Percentiles rank a stretch among this genome's conserved stretches.
Conservation (phyloP, 768 basidiomycete genomes). For the Suillus americanus region DNA sequence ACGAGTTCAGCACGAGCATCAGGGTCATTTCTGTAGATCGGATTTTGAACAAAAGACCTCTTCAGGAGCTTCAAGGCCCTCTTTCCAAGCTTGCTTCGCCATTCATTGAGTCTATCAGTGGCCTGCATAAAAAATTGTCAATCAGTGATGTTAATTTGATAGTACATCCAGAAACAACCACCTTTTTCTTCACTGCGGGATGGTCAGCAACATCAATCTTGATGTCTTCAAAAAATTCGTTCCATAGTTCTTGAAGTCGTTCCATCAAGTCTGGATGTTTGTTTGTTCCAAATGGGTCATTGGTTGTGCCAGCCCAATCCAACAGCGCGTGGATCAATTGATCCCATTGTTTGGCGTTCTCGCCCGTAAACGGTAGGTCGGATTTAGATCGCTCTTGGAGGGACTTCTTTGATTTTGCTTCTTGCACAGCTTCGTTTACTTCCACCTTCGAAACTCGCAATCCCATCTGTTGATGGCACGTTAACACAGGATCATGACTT, state of each 20-base stretch:
- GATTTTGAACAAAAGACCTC: too few relatives aligned
- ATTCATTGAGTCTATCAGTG: too few relatives aligned
- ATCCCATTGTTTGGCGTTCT: constrained; percentile 3
- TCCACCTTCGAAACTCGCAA: not conserved
- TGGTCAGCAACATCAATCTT: constrained; percentile 4
- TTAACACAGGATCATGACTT: not conserved
- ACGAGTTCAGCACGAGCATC: too few relatives aligned
- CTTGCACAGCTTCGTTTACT: not conserved
- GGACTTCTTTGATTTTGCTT: not conserved
- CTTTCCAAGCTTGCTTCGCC: too few relatives aligned
- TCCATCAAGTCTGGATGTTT: constrained; percentile 5
- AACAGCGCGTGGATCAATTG: not conserved
- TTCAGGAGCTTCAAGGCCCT: too few relatives aligned
- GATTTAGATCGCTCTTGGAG: not conserved
- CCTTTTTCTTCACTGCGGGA: too few relatives aligned
- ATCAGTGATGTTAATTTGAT: too few relatives aligned
- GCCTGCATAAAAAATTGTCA: too few relatives aligned
- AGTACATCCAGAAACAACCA: too few relatives aligned
- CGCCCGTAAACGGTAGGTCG: constrained; percentile 3
- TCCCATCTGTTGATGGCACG: constrained; percentile 1
- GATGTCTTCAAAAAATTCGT: not conserved
- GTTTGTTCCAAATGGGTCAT: constrained; percentile 9
- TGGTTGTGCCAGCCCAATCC: constrained; percentile 6
- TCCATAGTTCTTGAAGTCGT: constrained; percentile 5
- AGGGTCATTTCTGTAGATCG: too few relatives aligned